Evolutionary conservation across 257 asterid genomes (phyloP).

Genomic region (Lithospermum erythrorhizon): DNA sequence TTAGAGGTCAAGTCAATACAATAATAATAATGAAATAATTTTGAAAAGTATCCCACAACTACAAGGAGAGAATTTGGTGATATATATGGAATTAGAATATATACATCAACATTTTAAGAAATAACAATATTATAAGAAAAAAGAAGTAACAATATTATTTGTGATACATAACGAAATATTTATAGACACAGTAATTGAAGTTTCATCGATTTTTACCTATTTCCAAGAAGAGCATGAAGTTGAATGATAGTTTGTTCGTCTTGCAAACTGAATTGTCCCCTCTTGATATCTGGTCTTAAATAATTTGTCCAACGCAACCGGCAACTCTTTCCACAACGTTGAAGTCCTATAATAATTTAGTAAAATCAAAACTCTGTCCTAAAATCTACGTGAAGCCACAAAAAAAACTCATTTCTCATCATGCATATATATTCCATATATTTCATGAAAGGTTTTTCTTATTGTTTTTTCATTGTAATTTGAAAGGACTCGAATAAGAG

Average conservation of each 20-base stretch:
- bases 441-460: too few relatives aligned
- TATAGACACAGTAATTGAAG: too few relatives aligned
- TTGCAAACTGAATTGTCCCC: conserved; percentile 8
- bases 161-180: too few relatives aligned
- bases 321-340: conserved; percentile 9
- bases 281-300: conserved; percentile 9
- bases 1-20: too few relatives aligned
- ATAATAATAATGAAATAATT: too few relatives aligned
- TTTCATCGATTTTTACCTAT: neutral
- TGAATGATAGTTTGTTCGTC: conserved; percentile 10
- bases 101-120: neutral
- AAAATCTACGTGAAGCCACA: neutral
- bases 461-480: too few relatives aligned
- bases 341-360: conserved; percentile 1
- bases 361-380: neutral
- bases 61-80: too few relatives aligned
- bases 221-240: conserved; percentile 10
- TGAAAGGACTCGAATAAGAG: too few relatives aligned
- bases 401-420: too few relatives aligned
- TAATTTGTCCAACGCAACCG: conserved; percentile 8
- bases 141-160: neutral
- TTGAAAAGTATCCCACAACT: too few relatives aligned
- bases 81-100: neutral
- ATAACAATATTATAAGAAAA: too few relatives aligned
- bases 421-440: too few relatives aligned